Conservation (phyloP, 2,329 filamentous ascomycete species). For the Elsinoe arachidis region DNA sequence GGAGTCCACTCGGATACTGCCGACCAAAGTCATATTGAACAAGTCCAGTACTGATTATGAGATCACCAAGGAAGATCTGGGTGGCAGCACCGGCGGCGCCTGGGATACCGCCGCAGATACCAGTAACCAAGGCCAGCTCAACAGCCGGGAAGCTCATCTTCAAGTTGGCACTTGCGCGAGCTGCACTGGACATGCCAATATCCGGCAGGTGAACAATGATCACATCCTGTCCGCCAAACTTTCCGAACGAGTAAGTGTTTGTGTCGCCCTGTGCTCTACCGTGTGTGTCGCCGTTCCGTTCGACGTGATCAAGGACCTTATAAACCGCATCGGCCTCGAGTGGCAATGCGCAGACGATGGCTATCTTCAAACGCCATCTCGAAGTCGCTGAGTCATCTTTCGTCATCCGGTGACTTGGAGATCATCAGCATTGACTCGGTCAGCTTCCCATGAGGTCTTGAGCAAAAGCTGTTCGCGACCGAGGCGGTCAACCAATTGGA, state of each 20-base stretch:
- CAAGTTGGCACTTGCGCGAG: neutral
- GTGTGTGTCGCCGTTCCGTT: neutral
- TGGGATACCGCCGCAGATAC: neutral
- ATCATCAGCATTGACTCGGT: no score
- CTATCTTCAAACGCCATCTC: neutral
- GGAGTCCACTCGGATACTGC: neutral
- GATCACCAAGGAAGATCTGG: neutral
- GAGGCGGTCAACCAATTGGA: no score
- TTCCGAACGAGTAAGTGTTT: neutral
- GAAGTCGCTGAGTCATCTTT: no score
- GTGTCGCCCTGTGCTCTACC: neutral
- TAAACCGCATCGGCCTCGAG: neutral
- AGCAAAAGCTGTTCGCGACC: no score
- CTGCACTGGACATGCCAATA: neutral
- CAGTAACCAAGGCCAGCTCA: neutral
- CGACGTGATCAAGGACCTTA: neutral
- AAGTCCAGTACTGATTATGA: neutral
- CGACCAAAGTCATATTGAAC: neutral
- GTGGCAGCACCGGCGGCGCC: no score
- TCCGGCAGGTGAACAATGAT: neutral
- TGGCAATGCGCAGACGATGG: neutral
- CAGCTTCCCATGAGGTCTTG: no score
- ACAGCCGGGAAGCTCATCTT: neutral
- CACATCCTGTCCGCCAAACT: neutral
- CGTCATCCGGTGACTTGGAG: no score